These are phyloP conservation scores for Deinandra increscens DNA, from an alignment of 129 eudicot species.

Conservation along the genomic window DNA sequence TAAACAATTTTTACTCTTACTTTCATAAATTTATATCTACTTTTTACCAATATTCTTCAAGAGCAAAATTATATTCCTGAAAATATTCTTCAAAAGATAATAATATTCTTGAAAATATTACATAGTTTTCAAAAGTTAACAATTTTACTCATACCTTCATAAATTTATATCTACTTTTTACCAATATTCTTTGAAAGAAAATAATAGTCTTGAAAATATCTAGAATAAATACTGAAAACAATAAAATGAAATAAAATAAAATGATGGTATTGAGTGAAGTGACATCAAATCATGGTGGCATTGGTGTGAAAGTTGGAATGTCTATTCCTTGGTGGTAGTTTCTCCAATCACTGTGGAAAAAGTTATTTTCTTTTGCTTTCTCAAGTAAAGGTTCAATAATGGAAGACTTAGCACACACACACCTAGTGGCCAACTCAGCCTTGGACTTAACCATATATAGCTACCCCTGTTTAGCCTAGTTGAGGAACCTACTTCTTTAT, in stretches of 20 bases:
- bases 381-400: constrained; percentile 47
- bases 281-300: constrained; percentile 42
- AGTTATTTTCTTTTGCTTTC: constrained; percentile 46
- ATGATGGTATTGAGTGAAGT: constrained; percentile 21
- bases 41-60: too few relatives aligned
- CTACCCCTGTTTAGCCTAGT: constrained; percentile 31
- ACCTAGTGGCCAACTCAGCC: constrained; percentile 37
- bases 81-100: too few relatives aligned
- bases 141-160: too few relatives aligned
- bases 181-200: not conserved
- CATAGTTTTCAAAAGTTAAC: too few relatives aligned
- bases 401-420: constrained; percentile 37
- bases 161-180: not conserved
- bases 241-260: not conserved
- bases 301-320: constrained; percentile 32
- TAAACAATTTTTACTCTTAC: too few relatives aligned
- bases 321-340: constrained; percentile 41
- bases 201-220: not conserved
- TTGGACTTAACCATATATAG: constrained; percentile 51
- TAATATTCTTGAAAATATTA: too few relatives aligned
- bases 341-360: constrained; percentile 46
- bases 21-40: too few relatives aligned
- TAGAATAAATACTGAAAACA: not conserved
- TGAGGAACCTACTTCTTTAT: constrained; percentile 32
- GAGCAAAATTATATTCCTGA: too few relatives aligned